Conservation (phyloP, 257 asterid species). For the Solanum clarkiae region DNA sequence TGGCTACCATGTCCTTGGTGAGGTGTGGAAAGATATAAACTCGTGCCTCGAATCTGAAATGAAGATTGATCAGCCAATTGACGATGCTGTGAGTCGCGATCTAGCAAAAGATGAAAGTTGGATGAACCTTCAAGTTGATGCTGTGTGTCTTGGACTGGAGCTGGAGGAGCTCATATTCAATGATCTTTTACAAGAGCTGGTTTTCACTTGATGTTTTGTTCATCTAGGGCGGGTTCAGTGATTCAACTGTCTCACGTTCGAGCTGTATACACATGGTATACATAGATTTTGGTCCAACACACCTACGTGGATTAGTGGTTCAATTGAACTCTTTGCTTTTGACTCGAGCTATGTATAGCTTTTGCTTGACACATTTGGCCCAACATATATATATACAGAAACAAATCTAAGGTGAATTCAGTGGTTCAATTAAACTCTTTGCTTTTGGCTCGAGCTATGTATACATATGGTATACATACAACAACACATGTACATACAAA, state of each 20-base stretch:
- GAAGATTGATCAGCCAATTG: constrained; percentile 28
- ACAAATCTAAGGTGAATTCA: background rate
- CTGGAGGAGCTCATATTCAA: constrained; percentile 53
- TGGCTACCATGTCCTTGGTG: constrained; percentile 47
- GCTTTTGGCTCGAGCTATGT: background rate
- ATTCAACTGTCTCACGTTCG: background rate
- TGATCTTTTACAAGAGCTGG: constrained; percentile 52
- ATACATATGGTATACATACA: background rate
- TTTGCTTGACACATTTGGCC: background rate
- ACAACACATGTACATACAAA: background rate
- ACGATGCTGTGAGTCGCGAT: constrained; percentile 52
- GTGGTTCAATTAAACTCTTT: background rate
- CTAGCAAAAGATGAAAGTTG: constrained; percentile 35
- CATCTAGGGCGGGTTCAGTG: background rate
- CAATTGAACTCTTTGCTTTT: background rate
- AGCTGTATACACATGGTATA: background rate
- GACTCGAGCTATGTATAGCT: background rate
- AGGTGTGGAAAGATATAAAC: constrained; percentile 56
- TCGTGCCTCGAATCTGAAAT: constrained; percentile 22
- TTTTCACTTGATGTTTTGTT: background rate
- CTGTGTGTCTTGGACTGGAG: constrained; percentile 58
- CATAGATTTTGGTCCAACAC: background rate
- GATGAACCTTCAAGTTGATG: constrained; percentile 74
- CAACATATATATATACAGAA: background rate
- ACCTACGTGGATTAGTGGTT: background rate